Evolutionary conservation across 176 grass and related monocot genomes (phyloP), one percentile per base, ranked within the genome.

Genomic region (Ananas comosus): DNA sequence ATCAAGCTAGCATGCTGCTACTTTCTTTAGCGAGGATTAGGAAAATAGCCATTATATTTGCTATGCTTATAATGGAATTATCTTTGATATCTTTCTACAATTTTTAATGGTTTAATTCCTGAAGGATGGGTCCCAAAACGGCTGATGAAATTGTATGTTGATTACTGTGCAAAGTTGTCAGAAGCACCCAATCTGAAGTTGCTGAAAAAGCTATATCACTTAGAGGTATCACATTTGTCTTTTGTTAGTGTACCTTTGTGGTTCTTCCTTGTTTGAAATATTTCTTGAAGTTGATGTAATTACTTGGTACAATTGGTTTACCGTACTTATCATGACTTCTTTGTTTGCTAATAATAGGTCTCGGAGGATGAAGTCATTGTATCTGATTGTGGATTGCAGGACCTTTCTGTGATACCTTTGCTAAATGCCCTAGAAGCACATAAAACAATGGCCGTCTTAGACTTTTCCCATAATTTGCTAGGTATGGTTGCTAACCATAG

Each of bases 391-490:
- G 86, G 74, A 73, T 77, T 97, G 71, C 89, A 92, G 63, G 93
- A 97, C 72, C 51, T 90, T 19, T 97, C 89, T 16, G 72, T 88
- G 29, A 59, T 22, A 58, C 81, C 93, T 68, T 92, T 97, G 76
- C 70, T 97, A 64, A 85, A 90, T 81, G 89, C 89, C 61, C 73
- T 97, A 72, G 79, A 77, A 78, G 88, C 71, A n/a, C 86, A 97
- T 77, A 92, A 87, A 83, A 87, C 79, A 65, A 80, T 92, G 71
- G 93, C 93, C 65, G 84, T 92, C 53, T 74, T 97, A 78, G 89
- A 97, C 78, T 76, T 97, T 85, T 97, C 93, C 69, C 93, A 97
- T 80, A 97, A 97, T 80, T 68, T 83, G 68, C 68, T 97, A 83
- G 89, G 93, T 92, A 97, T 64, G 11, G 13, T 53, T 42, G 22